These are phyloP conservation scores for Effrenium voratum DNA, from an alignment of 73 alveolate genomes.

Conservation along the genomic window DNA sequence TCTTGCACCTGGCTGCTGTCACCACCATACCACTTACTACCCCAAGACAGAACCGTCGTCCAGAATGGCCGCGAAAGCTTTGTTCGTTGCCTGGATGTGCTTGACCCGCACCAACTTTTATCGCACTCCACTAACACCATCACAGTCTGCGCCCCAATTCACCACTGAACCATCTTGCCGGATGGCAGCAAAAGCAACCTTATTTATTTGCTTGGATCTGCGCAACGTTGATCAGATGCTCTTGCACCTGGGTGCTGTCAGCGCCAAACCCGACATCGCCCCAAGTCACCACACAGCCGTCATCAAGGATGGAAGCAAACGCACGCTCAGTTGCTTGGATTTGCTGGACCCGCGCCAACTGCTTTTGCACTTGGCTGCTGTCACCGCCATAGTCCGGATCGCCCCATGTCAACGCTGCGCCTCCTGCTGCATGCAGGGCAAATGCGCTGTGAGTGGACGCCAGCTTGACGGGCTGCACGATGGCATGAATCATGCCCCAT, in stretches of 20 bases:
- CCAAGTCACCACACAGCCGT: not conserved
- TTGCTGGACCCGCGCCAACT: not conserved
- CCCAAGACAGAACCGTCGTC: not conserved
- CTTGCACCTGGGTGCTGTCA: not conserved
- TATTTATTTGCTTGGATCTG: not conserved
- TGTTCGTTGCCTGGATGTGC: not conserved
- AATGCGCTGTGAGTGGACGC: not conserved
- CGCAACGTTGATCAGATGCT: not conserved
- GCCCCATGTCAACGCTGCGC: not conserved
- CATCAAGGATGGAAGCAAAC: not conserved
- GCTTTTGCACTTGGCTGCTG: not conserved
- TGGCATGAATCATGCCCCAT: no score
- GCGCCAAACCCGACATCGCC: not conserved
- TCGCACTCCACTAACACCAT: not conserved
- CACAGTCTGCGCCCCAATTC: not conserved
- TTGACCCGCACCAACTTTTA: not conserved
- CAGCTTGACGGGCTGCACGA: no score
- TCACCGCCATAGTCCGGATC: not conserved
- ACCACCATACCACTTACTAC: not conserved
- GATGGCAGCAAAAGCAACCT: not conserved
- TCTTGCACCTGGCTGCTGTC: not conserved
- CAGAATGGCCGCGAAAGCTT: not conserved
- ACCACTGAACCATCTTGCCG: not conserved
- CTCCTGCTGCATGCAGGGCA: not conserved
- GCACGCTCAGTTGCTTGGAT: not conserved